Evolutionary conservation across 2,329 filamentous ascomycete genomes (phyloP), one percentile per base, ranked within the genome.

Genomic region (Nigrograna mackinnonii): DNA sequence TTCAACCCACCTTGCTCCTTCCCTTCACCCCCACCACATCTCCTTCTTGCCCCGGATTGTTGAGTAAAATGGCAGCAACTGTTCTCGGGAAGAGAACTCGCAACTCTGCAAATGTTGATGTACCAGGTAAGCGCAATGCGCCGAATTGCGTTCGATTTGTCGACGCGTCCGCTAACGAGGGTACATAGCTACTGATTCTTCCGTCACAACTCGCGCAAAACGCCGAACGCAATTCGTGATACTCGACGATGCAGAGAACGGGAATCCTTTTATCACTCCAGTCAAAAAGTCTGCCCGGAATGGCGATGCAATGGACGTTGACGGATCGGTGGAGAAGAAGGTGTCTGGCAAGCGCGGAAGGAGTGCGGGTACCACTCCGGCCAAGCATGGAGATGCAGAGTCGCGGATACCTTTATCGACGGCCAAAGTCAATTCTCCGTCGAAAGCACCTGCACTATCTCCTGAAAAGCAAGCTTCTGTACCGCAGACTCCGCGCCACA

Each of bases 401-500:
- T 60, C 66, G 43, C 69, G 73, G 44, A 57, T 73, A 44, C 63
- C 68, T 12, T 50, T 71, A 14, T 77, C 75, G 38, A 66, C 73
- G 28, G 63, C 72, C 19, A 77, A 76, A 47, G 70, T 72, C 54
- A 77, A 75, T 46, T 68, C 70, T 19, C 71, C 63, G 16, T 67
- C 75, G 47, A 74, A 74, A 56, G 73, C 72, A 39, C 69, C 75
- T 31, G 70, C 74, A 35, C 44, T 40, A 28, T 81, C 82, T 12
- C 75, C 84, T 34, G 67, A 71, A 34, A 72, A 72, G 55, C 47
- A 54, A 26, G 55, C 60, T 17, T 46, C 59, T 37, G 71, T 85
- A 2, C 89, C 89, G 1, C 82, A 82, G 17, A 91, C 89, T 9
- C 85, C 88, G 19, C 80, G 89, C 54, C 87, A 90, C 62, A 83